Percentiles rank a stretch among this genome's conserved stretches.
These are phyloP conservation scores for Thielaviopsis populi DNA, from an alignment of 2,329 filamentous ascomycete species.

Conservation along the genomic window DNA sequence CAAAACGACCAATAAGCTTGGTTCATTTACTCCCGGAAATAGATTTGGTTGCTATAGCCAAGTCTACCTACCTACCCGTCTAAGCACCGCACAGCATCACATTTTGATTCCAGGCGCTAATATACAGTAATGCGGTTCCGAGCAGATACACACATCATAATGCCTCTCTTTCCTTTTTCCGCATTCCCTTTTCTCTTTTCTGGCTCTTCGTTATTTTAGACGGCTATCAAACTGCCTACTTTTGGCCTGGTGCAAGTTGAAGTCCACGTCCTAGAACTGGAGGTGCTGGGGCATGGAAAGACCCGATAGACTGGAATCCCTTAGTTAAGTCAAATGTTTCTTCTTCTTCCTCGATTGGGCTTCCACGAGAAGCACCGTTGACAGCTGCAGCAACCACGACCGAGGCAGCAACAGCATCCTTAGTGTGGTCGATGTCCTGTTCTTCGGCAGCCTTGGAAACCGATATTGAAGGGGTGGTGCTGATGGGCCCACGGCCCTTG, in stretches of 20 bases:
- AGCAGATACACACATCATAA: too few relatives aligned
- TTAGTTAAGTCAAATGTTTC: slow-evolving; percentile 44
- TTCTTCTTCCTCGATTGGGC: slow-evolving; percentile 30
- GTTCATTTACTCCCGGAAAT: too few relatives aligned
- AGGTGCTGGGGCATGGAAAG: slow-evolving; percentile 40
- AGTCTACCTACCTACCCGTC: too few relatives aligned
- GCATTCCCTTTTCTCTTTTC: not conserved
- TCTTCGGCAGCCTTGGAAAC: slow-evolving; percentile 21
- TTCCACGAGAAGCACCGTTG: slow-evolving; percentile 1
- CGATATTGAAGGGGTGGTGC: slow-evolving; percentile 4
- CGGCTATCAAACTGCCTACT: not conserved
- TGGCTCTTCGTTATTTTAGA: not conserved
- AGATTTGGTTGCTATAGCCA: too few relatives aligned
- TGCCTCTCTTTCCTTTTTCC: not conserved
- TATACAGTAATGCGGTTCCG: too few relatives aligned
- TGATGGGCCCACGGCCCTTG: slow-evolving; percentile 20
- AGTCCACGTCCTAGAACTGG: slow-evolving; percentile 28
- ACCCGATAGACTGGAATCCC: slow-evolving; percentile 50
- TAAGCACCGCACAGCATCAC: too few relatives aligned
- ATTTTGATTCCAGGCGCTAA: too few relatives aligned
- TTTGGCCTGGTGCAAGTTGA: not conserved
- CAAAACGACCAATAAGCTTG: too few relatives aligned
- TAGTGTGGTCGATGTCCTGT: slow-evolving; percentile 22
- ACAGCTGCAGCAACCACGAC: slow-evolving; percentile 18
- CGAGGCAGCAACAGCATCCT: slow-evolving; percentile 11